Evolutionary conservation across 371 early-diverging fungal genomes (phyloP).

Genomic region (Mycotypha africana): DNA sequence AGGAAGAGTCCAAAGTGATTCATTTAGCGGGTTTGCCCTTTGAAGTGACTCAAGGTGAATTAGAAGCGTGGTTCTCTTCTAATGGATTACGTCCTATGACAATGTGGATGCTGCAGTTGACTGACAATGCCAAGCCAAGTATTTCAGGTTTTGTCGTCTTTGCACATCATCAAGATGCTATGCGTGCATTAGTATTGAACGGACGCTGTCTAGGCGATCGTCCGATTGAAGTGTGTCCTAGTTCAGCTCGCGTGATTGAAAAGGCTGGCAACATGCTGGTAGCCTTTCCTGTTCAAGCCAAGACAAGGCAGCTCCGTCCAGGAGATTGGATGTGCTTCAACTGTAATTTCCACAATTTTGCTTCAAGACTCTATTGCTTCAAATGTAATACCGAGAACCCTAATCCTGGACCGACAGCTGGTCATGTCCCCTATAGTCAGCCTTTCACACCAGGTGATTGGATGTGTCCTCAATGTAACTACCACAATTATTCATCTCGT

Average conservation of each 20-base stretch:
- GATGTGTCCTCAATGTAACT: slow-evolving; percentile 57
- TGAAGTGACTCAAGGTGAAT: slow-evolving; percentile 60
- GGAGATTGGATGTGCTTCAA: slow-evolving; percentile 77
- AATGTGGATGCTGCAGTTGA: slow-evolving; percentile 49
- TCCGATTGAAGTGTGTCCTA: slow-evolving; percentile 63
- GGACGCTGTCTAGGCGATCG: slow-evolving; percentile 64
- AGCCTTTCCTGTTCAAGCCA: slow-evolving; percentile 54
- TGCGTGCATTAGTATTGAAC: slow-evolving; percentile 58
- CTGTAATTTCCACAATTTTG: slow-evolving; percentile 75
- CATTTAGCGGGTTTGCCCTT: slow-evolving; percentile 57
- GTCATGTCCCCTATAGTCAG: slow-evolving; percentile 14
- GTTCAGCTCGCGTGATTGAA: slow-evolving; percentile 52
- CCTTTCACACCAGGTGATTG: slow-evolving; percentile 35
- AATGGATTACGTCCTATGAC: slow-evolving; percentile 51
- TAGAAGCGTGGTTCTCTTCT: slow-evolving; percentile 62
- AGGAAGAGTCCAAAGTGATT: slow-evolving; percentile 61
- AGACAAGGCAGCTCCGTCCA: slow-evolving; percentile 41
- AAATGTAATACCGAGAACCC: slow-evolving; percentile 62
- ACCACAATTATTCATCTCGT: slow-evolving; percentile 54
- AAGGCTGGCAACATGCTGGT: slow-evolving; percentile 47
- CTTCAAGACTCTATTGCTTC: slow-evolving; percentile 61
- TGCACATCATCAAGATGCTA: slow-evolving; percentile 54
- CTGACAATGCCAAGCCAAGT: slow-evolving; percentile 48
- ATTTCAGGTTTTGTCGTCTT: slow-evolving; percentile 58
- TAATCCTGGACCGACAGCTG: slow-evolving; percentile 21